A percentile compares a stretch with the other conserved stretches of the same genome.
phyloP scores from a whole-genome alignment of 192 early-diverging fungal genomes.

The Obelidium mucronatum region DNA sequence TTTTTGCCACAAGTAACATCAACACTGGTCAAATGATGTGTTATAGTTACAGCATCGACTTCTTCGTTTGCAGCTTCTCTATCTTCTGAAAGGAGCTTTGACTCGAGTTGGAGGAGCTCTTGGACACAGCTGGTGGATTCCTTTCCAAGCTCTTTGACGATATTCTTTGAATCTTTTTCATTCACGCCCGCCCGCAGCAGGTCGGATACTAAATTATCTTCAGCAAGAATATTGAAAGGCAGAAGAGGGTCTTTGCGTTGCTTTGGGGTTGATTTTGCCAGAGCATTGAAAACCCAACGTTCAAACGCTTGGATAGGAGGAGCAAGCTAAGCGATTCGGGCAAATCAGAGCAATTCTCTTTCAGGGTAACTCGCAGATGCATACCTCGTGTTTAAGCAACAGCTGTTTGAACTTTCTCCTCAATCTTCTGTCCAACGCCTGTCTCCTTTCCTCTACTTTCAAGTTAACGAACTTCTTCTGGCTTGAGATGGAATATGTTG shows the following conservation, averaged over 20 bases:
- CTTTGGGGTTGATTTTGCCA: background rate
- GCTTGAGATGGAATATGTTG: too few species aligned
- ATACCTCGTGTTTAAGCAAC: background rate
- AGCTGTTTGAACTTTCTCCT: constrained; percentile 13
- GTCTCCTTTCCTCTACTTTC: background rate
- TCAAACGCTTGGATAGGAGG: constrained; percentile 33
- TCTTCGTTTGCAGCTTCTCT: background rate
- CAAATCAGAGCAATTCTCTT: background rate
- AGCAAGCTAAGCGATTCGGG: constrained; percentile 9
- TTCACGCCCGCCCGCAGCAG: constrained; percentile 15
- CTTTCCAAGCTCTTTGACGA: constrained; percentile 14
- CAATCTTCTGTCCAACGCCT: constrained; percentile 19
- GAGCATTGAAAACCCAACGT: constrained; percentile 31
- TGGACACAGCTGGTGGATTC: constrained; percentile 22
- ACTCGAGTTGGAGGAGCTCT: constrained; percentile 4
- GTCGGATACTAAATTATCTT: constrained; percentile 14
- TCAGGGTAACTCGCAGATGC: background rate
- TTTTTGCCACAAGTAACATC: constrained; percentile 24
- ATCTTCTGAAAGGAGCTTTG: background rate
- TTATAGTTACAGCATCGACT: background rate
- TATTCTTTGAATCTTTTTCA: constrained; percentile 13
- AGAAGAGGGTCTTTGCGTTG: constrained; percentile 25
- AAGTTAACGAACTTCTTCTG: too few species aligned
- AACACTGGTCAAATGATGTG: constrained; percentile 2
- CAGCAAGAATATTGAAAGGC: constrained; percentile 17